Percentiles rank a stretch among this genome's conserved stretches.
Evolutionary conservation across 2,329 filamentous ascomycete species (phyloP).

Genomic region (Penicillium psychrosexuale): DNA sequence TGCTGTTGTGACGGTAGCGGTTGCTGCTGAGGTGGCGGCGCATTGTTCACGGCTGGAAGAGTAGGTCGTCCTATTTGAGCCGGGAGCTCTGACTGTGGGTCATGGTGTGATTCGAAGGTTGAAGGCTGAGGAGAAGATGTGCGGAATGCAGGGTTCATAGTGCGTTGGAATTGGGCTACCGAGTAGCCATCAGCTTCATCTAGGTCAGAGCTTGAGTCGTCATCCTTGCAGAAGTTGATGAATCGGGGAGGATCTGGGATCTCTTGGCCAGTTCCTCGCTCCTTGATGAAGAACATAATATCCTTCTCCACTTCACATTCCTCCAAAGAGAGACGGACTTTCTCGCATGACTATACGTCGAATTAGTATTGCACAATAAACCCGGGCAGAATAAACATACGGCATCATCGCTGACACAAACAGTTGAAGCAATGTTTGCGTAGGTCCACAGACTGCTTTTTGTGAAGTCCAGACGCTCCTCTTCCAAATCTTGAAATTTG

Average conservation of each 20-base stretch:
- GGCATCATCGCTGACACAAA: slow-evolving; percentile 94
- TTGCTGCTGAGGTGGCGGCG: slow-evolving; percentile 47
- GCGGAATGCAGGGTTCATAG: slow-evolving; percentile 91
- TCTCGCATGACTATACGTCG: slow-evolving; percentile 71
- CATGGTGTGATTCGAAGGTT: slow-evolving; percentile 86
- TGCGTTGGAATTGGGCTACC: slow-evolving; percentile 90
- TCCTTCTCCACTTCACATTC: slow-evolving; percentile 97
- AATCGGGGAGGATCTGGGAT: slow-evolving; percentile 97
- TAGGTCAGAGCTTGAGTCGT: slow-evolving; percentile 75
- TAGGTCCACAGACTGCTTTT: slow-evolving; percentile 98
- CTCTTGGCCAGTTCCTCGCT: slow-evolving; percentile 88
- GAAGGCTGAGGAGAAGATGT: slow-evolving; percentile 96
- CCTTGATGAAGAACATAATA: slow-evolving; percentile 82
- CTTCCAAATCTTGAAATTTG: slow-evolving; percentile 98
- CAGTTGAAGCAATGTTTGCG: slow-evolving; percentile 93
- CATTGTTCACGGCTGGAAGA: slow-evolving; percentile 49
- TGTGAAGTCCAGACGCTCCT: slow-evolving; percentile 92
- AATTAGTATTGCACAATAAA: slow-evolving; percentile 10
- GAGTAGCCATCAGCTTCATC: slow-evolving; percentile 96
- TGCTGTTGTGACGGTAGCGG: slow-evolving; percentile 25
- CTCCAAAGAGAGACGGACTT: slow-evolving; percentile 87
- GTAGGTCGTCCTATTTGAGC: slow-evolving; percentile 64
- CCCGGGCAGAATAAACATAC: slow-evolving; percentile 37
- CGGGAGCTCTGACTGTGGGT: slow-evolving; percentile 71
- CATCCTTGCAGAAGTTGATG: slow-evolving; percentile 94